Evolutionary conservation across 2,329 filamentous ascomycete genomes (phyloP), one percentile per base, ranked within the genome.

Genomic region (Xylariomycetidae sp.): DNA sequence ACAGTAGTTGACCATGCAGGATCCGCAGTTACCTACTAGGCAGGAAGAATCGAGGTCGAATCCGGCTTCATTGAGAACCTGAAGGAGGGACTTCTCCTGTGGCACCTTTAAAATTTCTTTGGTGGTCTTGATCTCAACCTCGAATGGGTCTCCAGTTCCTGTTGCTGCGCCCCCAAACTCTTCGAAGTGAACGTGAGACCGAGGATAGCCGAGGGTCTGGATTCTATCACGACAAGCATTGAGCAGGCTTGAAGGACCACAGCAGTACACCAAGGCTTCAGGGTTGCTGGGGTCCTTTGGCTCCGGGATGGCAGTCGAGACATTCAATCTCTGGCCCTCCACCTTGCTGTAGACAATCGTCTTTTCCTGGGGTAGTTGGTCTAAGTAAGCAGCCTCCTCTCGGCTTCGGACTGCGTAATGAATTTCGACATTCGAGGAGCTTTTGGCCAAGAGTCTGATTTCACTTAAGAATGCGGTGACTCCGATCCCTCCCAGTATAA

Each of bases 271-370:
- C n/a, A 56, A 41, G 0, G 50, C 44, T 3, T 47, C 45, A 3
- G 38, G 43, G 30, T 54, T 38, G 14, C 26, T 32, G 3, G 49
- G 36, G 22, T 45, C 31, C 1, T 44, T 38, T 2, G 53, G 33
- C 4, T 36, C 3, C 13, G 54, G 52, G 2, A 58, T 40, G 11
- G 53, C 27, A 10, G 82, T 75, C 58, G 19, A n/a, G 10, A 50
- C 34, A 5, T 44, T 17, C 6, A 57, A 25, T 14, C 52, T 48
- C 16, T 40, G 37, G 4, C 46, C 50, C 27, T 56, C 48, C 5
- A 32, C 27, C 36, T 48, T 54, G 5, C 51, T 42, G 26, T 57
- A 57, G 8, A 56, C 13, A 5, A 34, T 49, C 2, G 51, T 56
- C 1, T 41, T 37, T 1, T 34, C 17, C 3, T 29, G n/a, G 2